Percentiles rank a stretch among this genome's conserved stretches.
phyloP scores from a whole-genome alignment of 2,329 filamentous ascomycete genomes.

The Epichloe festucae region DNA sequence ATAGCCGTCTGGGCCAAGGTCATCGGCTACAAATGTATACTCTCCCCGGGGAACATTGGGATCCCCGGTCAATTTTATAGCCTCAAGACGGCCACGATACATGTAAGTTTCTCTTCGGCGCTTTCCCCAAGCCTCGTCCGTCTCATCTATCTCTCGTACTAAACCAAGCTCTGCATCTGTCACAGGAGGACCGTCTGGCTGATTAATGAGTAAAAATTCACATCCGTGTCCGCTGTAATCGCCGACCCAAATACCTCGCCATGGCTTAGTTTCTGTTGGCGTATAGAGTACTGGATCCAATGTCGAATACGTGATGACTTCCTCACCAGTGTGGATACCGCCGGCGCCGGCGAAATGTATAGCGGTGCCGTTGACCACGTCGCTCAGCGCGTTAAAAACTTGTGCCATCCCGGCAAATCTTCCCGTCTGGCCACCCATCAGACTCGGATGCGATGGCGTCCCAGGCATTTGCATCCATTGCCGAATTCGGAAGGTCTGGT shows the following conservation, averaged over 20 bases:
- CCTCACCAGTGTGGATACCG: conserved; percentile 39
- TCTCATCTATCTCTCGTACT: conserved; percentile 27
- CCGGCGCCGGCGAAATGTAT: neutral
- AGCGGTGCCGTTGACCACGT: neutral
- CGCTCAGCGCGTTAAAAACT: conserved; percentile 4
- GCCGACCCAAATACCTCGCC: conserved; percentile 82
- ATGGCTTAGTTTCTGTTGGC: conserved; percentile 67
- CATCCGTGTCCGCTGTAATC: conserved; percentile 82
- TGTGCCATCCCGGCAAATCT: conserved; percentile 12
- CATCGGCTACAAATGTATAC: conserved; percentile 65
- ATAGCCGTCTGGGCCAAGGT: conserved; percentile 56
- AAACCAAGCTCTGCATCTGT: conserved; percentile 29
- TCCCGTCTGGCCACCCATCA: conserved; percentile 16
- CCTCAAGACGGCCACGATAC: conserved; percentile 59
- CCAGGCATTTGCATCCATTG: conserved; percentile 60
- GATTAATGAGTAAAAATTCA: conserved; percentile 74
- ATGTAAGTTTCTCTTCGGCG: conserved; percentile 34
- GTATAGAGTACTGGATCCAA: conserved; percentile 65
- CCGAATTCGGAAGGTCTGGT: conserved; percentile 59
- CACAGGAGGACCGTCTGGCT: conserved; percentile 40
- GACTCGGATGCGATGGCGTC: conserved; percentile 13
- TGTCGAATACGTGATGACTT: conserved; percentile 53
- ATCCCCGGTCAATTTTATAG: conserved; percentile 85
- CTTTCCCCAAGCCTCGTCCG: conserved; percentile 29
- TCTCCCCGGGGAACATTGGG: conserved; percentile 75